phyloP scores from a whole-genome alignment of 805 yeast genomes.

The Clavispora asparagi region DNA sequence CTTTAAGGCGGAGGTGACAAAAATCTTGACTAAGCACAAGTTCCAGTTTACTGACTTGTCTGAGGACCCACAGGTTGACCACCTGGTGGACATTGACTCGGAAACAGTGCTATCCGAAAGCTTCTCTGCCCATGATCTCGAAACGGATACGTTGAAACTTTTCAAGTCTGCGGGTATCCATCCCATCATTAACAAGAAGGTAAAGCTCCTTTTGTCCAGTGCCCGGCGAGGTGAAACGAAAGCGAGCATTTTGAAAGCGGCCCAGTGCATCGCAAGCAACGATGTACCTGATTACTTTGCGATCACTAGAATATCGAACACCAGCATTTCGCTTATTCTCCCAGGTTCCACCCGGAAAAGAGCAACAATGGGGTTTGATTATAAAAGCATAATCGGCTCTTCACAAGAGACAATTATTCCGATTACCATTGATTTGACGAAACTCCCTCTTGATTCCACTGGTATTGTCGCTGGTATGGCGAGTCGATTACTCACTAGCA shows the following conservation, averaged over 20 bases:
- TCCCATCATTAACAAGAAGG: constrained; percentile 39
- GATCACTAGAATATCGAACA: constrained; percentile 46
- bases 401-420: constrained; percentile 55
- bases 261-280: constrained; percentile 29
- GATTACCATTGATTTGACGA: constrained; percentile 46
- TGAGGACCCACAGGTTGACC: constrained; percentile 33
- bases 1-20: constrained; percentile 40
- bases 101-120: not conserved
- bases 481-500: constrained; percentile 36
- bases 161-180: constrained; percentile 22
- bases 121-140: not conserved
- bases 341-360: constrained; percentile 38
- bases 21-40: constrained; percentile 37
- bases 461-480: constrained; percentile 69
- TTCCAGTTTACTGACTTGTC: constrained; percentile 42
- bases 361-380: constrained; percentile 34
- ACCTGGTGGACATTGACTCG: not conserved
- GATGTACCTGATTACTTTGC: constrained; percentile 45
- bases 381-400: constrained; percentile 47
- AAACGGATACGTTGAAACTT: constrained; percentile 4
- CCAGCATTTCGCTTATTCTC: constrained; percentile 45
- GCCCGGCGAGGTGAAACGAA: constrained; percentile 48
- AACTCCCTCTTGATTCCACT: constrained; percentile 52
- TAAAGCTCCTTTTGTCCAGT: constrained; percentile 50
- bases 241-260: constrained; percentile 38